Base-by-base conservation (phyloP, 1,139 yeast genomes). In the Lizanozyma gosingica region DNA sequence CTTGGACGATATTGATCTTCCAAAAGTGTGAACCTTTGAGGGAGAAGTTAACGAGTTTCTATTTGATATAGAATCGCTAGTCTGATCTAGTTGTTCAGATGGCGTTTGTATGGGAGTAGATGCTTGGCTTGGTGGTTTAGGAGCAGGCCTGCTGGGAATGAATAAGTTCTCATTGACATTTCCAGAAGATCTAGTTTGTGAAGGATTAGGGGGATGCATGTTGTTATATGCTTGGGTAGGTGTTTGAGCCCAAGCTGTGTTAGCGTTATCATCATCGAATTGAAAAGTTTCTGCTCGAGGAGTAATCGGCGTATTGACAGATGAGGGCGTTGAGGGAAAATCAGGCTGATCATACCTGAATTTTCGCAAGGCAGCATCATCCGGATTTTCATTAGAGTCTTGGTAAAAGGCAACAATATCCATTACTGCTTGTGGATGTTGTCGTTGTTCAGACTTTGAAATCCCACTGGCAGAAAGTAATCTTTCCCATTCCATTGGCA, bases 341-440 rank as follows among this genome's bases (percentile, higher is more conserved):
- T 18, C 16, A 17, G 14, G 9, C 32, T 35, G 16, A 3, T 62
- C 64, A 41, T 54, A 60, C 37, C 65, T 77, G 55, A 88, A 83
- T 56, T 87, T 87, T 60, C 78, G 79, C 69, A 86, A 84, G 3
- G 88, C 85, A 43, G 69, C 71, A 35, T 76, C 80, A 39, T 81
- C 92, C 17, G 77, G 78, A 40, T 78, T 75, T 49, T 67, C 68
- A 41, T 79, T 80, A 37, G 78, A 71, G 45, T 82, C 86, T 52
- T 84, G 88, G 57, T 84, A 86, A 55, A 86, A 87, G 35, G 90
- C 86, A 45, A 90, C 94, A 48, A 90, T 88, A 55, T 88, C 95
- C 75, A 85, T 80, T 6, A 88, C 95, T 0, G 95, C 97, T 60
- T 87, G 94, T 2, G 97, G 96, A 56, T 92, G 88, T 51, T 83